A percentile compares a stretch with the other conserved stretches of the same genome.
phyloP scores from a whole-genome alignment of 108 stramenopile genomes.

The Cyclotella cryptica region DNA sequence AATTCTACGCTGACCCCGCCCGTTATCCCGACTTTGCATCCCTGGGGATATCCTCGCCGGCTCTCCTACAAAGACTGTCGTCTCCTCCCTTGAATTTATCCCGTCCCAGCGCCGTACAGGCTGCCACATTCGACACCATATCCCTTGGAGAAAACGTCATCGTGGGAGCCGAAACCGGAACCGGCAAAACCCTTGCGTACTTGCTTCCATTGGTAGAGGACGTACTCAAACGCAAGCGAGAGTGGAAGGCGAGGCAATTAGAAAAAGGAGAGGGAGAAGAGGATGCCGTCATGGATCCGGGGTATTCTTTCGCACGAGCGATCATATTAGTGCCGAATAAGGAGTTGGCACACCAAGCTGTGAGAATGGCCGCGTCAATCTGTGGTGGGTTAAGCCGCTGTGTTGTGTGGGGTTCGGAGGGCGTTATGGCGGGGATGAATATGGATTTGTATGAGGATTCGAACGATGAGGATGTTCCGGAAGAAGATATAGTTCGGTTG shows the following conservation, averaged over 20 bases:
- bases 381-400: slow-evolving; percentile 65
- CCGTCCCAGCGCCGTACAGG: slow-evolving; percentile 82
- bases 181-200: slow-evolving; percentile 97
- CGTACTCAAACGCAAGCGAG: slow-evolving; percentile 66
- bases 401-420: slow-evolving; percentile 45
- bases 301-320: slow-evolving; percentile 82
- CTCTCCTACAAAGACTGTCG: slow-evolving; percentile 67
- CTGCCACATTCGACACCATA: slow-evolving; percentile 64
- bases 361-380: slow-evolving; percentile 81
- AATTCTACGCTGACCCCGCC: slow-evolving; percentile 19
- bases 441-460: slow-evolving; percentile 14
- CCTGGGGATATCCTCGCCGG: slow-evolving; percentile 71
- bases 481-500: slow-evolving; percentile 66
- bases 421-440: slow-evolving; percentile 27
- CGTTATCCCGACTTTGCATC: slow-evolving; percentile 62
- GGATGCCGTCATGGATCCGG: slow-evolving; percentile 31
- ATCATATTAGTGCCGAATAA: slow-evolving; percentile 91
- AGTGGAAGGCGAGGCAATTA: slow-evolving; percentile 41
- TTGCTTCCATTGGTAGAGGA: slow-evolving; percentile 89
- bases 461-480: slow-evolving; percentile 42
- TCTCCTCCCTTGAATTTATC: slow-evolving; percentile 44
- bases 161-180: slow-evolving; percentile 94
- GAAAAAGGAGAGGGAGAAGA: background rate
- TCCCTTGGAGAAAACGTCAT: slow-evolving; percentile 66
- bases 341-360: slow-evolving; percentile 87